Base-by-base conservation (phyloP, 1,284 basidiomycete species). In the Moesziomyces parantarcticus region DNA sequence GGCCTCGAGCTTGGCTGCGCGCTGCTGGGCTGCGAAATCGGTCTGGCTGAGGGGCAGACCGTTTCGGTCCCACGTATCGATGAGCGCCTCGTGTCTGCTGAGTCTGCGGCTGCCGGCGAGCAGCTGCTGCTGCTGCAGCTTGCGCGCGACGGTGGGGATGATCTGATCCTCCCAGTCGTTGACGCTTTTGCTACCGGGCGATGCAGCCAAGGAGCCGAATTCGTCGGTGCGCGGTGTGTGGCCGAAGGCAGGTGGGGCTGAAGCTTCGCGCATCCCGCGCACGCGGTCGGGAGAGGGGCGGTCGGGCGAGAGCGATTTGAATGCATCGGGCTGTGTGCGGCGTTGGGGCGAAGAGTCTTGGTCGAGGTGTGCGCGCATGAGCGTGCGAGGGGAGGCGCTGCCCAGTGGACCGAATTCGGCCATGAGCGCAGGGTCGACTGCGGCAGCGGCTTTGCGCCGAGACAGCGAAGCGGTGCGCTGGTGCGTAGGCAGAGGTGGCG, bases 1-100 rank as follows among this genome's bases (percentile, higher is more conserved):
- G 23, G 42, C 42, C 42, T 20, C 26, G 18, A 13, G 51, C 20
- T 20, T 46, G 6, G 11, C 5, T 13, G 34, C 47, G 10, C 22
- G 23, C 29, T 47, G 42, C 18, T n/a, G 26, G 4, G 60, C 59
- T 3, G 67, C 47, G 13, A 64, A 32, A 39, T 74, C 64, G 43
- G 54, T 69, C 29, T 64, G 62, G 29, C 67, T 76, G 5, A 80
- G 57, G 18, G 78, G 78, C 22, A 74, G 23, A 1, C 78, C 78
- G 40, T 76, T 64, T 36, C 58, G 50, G 49, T 80, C 78, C 78
- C 78, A 80, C 7, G 73, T 72, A 40, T 80, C 78, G 45, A 80
- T 79, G 36, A 80, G 46, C 1, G 65, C 75, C 23, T 80, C 78
- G 47, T 74, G 67, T 23, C 60, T 52, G 46, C 63, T 65, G 3